Conservation (phyloP, 805 yeast species). For the Komagataella populi region DNA sequence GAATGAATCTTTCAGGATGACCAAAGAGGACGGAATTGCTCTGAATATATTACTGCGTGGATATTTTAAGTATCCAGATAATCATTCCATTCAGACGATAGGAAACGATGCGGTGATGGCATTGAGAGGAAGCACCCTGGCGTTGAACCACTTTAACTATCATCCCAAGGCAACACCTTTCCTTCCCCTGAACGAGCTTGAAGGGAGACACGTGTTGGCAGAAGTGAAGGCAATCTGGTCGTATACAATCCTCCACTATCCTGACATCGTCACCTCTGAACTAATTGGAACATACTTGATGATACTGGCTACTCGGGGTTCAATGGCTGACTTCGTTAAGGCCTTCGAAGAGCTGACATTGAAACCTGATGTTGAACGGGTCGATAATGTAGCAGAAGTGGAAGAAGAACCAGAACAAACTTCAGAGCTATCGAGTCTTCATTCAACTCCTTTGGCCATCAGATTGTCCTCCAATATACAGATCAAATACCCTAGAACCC, state of each 20-base stretch:
- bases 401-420: constrained; percentile 5
- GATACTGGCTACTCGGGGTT: constrained; percentile 24
- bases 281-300: constrained; percentile 38
- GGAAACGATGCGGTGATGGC: constrained; percentile 25
- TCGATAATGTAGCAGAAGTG: constrained; percentile 3
- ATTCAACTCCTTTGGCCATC: constrained; percentile 4
- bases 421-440: neutral
- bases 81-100: constrained; percentile 15
- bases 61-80: constrained; percentile 14
- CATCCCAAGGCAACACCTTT: constrained; percentile 44
- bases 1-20: neutral
- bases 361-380: constrained; percentile 5
- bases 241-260: constrained; percentile 29
- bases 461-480: constrained; percentile 2
- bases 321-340: constrained; percentile 19
- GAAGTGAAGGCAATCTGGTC: constrained; percentile 76
- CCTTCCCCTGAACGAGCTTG: constrained; percentile 40
- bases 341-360: constrained; percentile 21
- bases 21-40: constrained; percentile 4
- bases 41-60: constrained; percentile 31
- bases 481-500: constrained; percentile 24
- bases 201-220: constrained; percentile 32
- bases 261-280: constrained; percentile 25
- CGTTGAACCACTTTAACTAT: constrained; percentile 16
- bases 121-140: constrained; percentile 24